Evolutionary conservation across 768 basidiomycete species (phyloP).

Genomic region (Suillus luteus): DNA sequence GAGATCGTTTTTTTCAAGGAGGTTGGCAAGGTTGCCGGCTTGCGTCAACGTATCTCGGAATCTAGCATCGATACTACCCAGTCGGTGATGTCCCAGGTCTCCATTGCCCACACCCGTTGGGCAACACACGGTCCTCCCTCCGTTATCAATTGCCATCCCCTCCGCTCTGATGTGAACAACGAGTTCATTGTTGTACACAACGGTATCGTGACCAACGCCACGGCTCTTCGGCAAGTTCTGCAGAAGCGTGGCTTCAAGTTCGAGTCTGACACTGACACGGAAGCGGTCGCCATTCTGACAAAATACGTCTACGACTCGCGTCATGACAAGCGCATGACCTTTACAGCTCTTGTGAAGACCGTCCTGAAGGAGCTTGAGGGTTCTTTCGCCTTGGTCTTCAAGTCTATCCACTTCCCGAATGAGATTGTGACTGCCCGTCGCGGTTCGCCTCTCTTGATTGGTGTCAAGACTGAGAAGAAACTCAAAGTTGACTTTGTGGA

Average conservation of each 20-base stretch:
- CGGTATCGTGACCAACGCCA: slow-evolving; percentile 95
- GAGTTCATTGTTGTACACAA: slow-evolving; percentile 98
- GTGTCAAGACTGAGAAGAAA: slow-evolving; percentile 99
- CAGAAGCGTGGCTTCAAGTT: slow-evolving; percentile 96
- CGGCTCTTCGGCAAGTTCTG: slow-evolving; percentile 86
- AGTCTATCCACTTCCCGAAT: slow-evolving; percentile 92
- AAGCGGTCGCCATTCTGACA: slow-evolving; percentile 92
- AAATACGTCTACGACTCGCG: slow-evolving; percentile 98
- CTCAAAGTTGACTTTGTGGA: slow-evolving; percentile 99
- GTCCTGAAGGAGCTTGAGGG: slow-evolving; percentile 98
- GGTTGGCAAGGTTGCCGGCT: slow-evolving; percentile 94
- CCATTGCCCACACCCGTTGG: slow-evolving; percentile 99
- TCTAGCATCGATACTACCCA: slow-evolving; percentile 74
- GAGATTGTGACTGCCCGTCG: slow-evolving; percentile 95
- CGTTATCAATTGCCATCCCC: slow-evolving; percentile 90
- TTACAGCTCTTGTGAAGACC: slow-evolving; percentile 91
- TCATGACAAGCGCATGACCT: slow-evolving; percentile 79
- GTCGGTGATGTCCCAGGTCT: slow-evolving; percentile 82
- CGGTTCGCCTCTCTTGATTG: slow-evolving; percentile 93
- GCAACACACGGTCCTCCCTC: slow-evolving; percentile 95
- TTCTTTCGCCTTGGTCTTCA: slow-evolving; percentile 99
- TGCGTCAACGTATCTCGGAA: slow-evolving; percentile 85
- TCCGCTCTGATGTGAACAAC: slow-evolving; percentile 74
- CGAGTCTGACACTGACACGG: slow-evolving; percentile 95
- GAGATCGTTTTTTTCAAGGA: slow-evolving; percentile 90